Conservation (phyloP, 2,329 filamentous ascomycete genomes). For the Colletotrichum liaoningense region DNA sequence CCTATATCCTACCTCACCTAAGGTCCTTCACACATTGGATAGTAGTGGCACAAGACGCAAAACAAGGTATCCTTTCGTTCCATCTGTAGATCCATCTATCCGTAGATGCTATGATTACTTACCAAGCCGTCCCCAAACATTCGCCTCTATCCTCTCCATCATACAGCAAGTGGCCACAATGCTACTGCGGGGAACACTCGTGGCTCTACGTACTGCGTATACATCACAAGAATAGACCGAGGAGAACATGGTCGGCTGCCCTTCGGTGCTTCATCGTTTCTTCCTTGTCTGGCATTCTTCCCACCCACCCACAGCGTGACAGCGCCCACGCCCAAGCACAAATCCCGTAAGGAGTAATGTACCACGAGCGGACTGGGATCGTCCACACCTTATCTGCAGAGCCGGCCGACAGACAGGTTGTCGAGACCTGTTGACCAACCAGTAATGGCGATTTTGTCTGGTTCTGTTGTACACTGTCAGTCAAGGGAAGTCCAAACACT, state of each 20-base stretch:
- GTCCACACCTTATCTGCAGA: background rate
- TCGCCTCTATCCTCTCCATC: background rate
- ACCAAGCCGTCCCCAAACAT: background rate
- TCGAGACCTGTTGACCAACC: background rate
- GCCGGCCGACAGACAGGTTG: background rate
- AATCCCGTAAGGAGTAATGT: background rate
- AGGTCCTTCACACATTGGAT: too few relatives aligned
- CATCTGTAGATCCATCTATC: background rate
- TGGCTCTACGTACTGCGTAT: background rate
- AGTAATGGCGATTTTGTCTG: background rate
- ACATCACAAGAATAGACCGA: background rate
- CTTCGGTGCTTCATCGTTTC: background rate
- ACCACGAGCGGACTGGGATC: background rate
- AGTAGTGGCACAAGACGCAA: too few relatives aligned
- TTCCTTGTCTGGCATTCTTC: background rate
- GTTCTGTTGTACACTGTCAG: background rate
- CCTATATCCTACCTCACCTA: too few relatives aligned
- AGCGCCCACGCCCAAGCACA: background rate
- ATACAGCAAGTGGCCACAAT: background rate
- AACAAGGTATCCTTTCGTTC: background rate
- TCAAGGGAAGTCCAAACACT: background rate
- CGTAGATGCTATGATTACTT: too few relatives aligned
- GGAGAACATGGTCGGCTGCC: background rate
- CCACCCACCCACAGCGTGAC: too few relatives aligned
- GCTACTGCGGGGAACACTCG: background rate